Evolutionary conservation across 179 eudicot genomes (phyloP).

Genomic region (Beta macrorhiza): DNA sequence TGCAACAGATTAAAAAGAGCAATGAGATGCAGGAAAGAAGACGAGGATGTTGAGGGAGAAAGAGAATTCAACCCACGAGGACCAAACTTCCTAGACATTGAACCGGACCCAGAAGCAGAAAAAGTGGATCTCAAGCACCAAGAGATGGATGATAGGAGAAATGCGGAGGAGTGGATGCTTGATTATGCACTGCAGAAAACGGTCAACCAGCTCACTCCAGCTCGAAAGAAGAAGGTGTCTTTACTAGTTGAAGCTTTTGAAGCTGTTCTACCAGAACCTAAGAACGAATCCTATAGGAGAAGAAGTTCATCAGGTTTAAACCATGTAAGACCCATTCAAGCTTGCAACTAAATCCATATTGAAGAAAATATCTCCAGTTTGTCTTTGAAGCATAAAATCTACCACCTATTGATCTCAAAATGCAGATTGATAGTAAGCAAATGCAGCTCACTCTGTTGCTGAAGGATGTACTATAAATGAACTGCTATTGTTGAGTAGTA

Average conservation of each 20-base stretch:
- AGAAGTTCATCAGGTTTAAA: constrained; percentile 34
- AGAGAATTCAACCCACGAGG: constrained; percentile 64
- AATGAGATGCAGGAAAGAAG: constrained; percentile 29
- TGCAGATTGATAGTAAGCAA: constrained; percentile 9
- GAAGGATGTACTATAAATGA: background rate
- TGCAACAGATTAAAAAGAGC: constrained; percentile 28
- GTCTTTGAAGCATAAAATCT: background rate
- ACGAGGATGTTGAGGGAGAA: constrained; percentile 38
- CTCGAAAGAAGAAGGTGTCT: constrained; percentile 77
- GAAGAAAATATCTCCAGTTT: constrained; percentile 3
- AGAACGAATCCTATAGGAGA: constrained; percentile 35
- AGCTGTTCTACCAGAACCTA: constrained; percentile 57
- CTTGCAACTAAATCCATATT: constrained; percentile 43
- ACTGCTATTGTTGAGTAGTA: background rate
- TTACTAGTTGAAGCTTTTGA: constrained; percentile 88
- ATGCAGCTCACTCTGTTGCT: background rate
- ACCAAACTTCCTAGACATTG: constrained; percentile 65
- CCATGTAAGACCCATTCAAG: constrained; percentile 45
- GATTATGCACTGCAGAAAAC: constrained; percentile 74
- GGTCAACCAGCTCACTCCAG: constrained; percentile 65
- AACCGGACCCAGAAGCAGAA: constrained; percentile 66
- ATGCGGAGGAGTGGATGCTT: constrained; percentile 88
- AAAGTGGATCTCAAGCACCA: constrained; percentile 84
- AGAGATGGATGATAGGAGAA: constrained; percentile 64
- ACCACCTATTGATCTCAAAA: background rate